Evolutionary conservation across 2,329 filamentous ascomycete genomes (phyloP).

Genomic region (Colletotrichum incanum): DNA sequence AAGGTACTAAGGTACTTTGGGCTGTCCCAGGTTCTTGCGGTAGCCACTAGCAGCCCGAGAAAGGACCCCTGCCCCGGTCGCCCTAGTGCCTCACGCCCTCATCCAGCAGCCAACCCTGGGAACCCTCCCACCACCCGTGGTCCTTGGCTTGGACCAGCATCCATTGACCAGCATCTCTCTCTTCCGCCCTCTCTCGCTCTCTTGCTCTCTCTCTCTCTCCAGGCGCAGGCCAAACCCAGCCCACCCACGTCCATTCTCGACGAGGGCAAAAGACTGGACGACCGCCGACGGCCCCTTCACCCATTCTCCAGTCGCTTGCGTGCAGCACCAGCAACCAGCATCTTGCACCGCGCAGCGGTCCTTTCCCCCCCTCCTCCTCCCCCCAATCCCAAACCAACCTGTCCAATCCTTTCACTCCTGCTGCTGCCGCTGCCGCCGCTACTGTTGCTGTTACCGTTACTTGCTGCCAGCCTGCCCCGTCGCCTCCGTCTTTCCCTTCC

Average conservation of each 20-base stretch:
- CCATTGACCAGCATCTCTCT: conserved; percentile 36
- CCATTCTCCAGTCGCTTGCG: conserved; percentile 28
- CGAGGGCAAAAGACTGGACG: conserved; percentile 7
- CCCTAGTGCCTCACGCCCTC: conserved; percentile 15
- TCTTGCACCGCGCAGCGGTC: conserved; percentile 4
- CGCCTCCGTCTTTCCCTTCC: conserved; percentile 1
- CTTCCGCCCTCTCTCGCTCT: too few species aligned
- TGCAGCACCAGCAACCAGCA: conserved; percentile 12
- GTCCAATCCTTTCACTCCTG: conserved; percentile 25
- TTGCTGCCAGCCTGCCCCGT: conserved; percentile 8
- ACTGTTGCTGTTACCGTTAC: neutral
- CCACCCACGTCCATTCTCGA: conserved; percentile 32
- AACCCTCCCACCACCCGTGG: conserved; percentile 34
- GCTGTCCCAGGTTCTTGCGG: neutral
- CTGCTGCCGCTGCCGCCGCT: neutral
- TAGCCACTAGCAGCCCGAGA: conserved; percentile 35
- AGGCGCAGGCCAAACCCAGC: conserved; percentile 31
- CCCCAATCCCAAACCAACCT: conserved; percentile 17
- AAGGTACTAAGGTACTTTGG: conserved; percentile 14
- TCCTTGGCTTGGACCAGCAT: conserved; percentile 32
- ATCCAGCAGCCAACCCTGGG: conserved; percentile 37
- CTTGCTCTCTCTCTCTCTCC: neutral
- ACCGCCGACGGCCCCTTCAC: neutral
- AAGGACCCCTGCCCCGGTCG: conserved; percentile 39
- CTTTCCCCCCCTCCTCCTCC: neutral